Percentiles rank a stretch among this genome's conserved stretches.
These are phyloP conservation scores for Esteya vermicola DNA, from an alignment of 2,329 filamentous ascomycete species.

Conservation along the genomic window DNA sequence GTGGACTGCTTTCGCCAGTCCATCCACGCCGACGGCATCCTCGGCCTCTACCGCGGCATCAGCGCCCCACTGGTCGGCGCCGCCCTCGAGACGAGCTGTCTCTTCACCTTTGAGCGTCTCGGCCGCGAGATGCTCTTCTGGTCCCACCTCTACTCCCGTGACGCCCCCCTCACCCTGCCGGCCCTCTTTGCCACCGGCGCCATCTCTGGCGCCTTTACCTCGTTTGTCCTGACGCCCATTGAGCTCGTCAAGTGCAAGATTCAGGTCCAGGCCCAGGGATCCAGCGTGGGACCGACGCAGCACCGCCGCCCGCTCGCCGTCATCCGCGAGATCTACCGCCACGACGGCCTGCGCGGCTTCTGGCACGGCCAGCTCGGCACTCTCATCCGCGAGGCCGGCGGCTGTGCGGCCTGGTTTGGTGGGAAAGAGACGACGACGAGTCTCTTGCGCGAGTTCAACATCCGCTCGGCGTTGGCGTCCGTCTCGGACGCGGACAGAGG, in stretches of 20 bases:
- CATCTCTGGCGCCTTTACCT: slow-evolving; percentile 77
- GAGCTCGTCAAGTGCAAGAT: slow-evolving; percentile 98
- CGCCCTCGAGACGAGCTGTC: slow-evolving; percentile 77
- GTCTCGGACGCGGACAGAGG: slow-evolving; percentile 1
- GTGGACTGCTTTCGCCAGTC: slow-evolving; percentile 89
- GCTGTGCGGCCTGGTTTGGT: slow-evolving; percentile 90
- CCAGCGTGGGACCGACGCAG: slow-evolving; percentile 14
- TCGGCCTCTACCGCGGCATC: slow-evolving; percentile 81
- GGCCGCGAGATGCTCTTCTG: slow-evolving; percentile 52
- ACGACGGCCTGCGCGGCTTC: slow-evolving; percentile 73
- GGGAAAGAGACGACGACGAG: slow-evolving; percentile 69
- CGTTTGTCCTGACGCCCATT: slow-evolving; percentile 81
- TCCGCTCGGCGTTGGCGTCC: slow-evolving; percentile 22
- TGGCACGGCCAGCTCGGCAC: slow-evolving; percentile 95
- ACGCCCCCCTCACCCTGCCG: slow-evolving; percentile 54
- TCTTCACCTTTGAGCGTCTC: slow-evolving; percentile 83
- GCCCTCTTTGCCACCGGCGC: slow-evolving; percentile 71
- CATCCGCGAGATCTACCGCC: slow-evolving; percentile 64
- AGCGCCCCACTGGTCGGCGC: slow-evolving; percentile 82
- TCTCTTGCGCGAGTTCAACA: slow-evolving; percentile 49
- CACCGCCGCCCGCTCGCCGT: slow-evolving; percentile 49
- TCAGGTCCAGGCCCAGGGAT: slow-evolving; percentile 46
- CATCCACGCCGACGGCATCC: slow-evolving; percentile 61
- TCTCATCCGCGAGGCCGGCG: slow-evolving; percentile 83
- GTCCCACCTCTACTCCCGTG: slow-evolving; percentile 30